Percentiles rank a stretch among this genome's conserved stretches.
These are phyloP conservation scores for Macrophomina phaseolina DNA, from an alignment of 2,329 filamentous ascomycete genomes.

Conservation along the genomic window DNA sequence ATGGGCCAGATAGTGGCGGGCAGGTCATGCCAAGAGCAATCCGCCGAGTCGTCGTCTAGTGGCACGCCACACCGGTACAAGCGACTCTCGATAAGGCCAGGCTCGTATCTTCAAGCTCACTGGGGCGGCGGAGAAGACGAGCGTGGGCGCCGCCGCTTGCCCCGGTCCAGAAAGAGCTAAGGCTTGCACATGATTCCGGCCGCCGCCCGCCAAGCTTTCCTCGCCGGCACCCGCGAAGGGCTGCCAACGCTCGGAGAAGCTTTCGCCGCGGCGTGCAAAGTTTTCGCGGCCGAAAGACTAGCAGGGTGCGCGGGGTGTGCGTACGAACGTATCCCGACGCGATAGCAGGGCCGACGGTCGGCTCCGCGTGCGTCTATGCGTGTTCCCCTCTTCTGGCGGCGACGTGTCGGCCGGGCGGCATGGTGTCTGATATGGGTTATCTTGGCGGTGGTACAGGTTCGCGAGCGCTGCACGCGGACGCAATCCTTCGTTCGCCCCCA, in stretches of 20 bases:
- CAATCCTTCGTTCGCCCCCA: neutral
- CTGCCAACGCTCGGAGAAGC: constrained; percentile 14
- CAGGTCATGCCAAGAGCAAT: constrained; percentile 4
- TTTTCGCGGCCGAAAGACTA: neutral
- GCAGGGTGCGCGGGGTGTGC: neutral
- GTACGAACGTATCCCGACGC: neutral
- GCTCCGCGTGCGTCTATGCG: neutral
- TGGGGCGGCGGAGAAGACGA: neutral
- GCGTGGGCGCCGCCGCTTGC: constrained; percentile 11
- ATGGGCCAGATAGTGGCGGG: constrained; percentile 8
- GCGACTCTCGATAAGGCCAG: constrained; percentile 12
- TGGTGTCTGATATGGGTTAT: neutral
- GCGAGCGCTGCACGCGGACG: neutral
- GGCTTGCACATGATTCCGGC: constrained; percentile 5
- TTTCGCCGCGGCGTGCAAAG: constrained; percentile 17
- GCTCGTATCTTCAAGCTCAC: constrained; percentile 20
- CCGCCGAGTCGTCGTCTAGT: constrained; percentile 1
- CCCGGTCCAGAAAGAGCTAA: constrained; percentile 22
- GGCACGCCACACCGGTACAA: neutral
- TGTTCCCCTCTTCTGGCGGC: neutral
- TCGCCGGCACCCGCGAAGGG: neutral
- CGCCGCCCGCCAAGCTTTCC: constrained; percentile 16
- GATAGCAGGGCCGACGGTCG: neutral
- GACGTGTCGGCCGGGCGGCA: neutral
- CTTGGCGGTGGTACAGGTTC: neutral